phyloP scores from a whole-genome alignment of 768 basidiomycete genomes.

The Clavaria fumosa region DNA sequence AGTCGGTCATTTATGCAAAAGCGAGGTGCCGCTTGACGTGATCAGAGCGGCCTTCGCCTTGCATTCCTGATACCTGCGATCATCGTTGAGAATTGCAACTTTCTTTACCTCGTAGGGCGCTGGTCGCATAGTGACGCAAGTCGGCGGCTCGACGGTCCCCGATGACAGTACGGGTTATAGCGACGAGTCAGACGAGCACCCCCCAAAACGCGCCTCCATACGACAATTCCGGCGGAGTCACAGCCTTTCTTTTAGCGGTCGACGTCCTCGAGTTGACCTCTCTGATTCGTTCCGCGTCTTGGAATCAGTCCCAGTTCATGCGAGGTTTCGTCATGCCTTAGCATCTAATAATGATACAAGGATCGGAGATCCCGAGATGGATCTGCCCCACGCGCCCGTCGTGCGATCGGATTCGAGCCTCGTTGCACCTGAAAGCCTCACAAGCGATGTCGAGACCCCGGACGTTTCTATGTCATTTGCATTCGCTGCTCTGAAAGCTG shows the following conservation, averaged over 20 bases:
- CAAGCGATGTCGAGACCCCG: too few species aligned
- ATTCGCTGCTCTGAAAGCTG: conserved; percentile 14
- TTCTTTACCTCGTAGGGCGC: conserved; percentile 30
- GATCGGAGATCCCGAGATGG: conserved; percentile 32
- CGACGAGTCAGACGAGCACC: conserved; percentile 46
- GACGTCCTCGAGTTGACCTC: conserved; percentile 25
- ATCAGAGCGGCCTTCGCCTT: too few species aligned
- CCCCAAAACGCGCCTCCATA: conserved; percentile 18
- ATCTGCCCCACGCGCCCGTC: conserved; percentile 25
- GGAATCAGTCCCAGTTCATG: conserved; percentile 46
- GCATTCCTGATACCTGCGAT: too few species aligned
- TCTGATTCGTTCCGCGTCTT: conserved; percentile 41
- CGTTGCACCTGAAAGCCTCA: too few species aligned
- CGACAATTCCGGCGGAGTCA: conserved; percentile 31
- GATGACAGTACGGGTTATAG: conserved; percentile 31
- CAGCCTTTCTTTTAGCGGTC: conserved; percentile 37
- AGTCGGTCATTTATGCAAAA: conserved; percentile 15
- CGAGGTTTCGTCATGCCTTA: conserved; percentile 46
- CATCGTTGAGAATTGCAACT: conserved; percentile 1
- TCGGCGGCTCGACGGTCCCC: conserved; percentile 41
- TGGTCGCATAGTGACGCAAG: conserved; percentile 59
- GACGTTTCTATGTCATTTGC: too few species aligned
- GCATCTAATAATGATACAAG: conserved; percentile 14
- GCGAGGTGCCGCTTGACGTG: too few species aligned
- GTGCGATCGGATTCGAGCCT: too few species aligned